Percentiles rank a stretch among this genome's conserved stretches.
Evolutionary conservation across 1,284 basidiomycete genomes (phyloP).

Genomic region (Moesziomyces parantarcticus): DNA sequence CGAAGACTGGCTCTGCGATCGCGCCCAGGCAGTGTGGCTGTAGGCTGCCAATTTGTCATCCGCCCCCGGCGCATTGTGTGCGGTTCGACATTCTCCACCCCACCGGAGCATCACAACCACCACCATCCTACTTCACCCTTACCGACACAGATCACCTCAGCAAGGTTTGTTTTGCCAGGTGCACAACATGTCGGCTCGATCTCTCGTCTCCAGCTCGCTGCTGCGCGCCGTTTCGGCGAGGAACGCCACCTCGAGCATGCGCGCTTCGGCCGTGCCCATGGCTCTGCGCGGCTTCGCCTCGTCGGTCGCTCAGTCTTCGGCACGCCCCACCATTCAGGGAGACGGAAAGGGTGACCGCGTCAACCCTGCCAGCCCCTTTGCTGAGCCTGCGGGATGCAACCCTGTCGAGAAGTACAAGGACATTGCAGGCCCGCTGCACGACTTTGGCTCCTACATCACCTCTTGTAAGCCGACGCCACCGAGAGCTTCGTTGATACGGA

Average conservation of each 20-base stretch:
- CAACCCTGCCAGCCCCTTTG: slow-evolving; percentile 57
- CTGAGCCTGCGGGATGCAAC: slow-evolving; percentile 61
- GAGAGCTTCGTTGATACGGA: neutral
- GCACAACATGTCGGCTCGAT: slow-evolving; percentile 36
- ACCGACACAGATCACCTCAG: neutral
- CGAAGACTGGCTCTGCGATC: slow-evolving; percentile 26
- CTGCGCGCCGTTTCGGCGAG: slow-evolving; percentile 37
- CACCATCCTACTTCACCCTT: slow-evolving; percentile 14
- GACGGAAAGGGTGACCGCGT: slow-evolving; percentile 62
- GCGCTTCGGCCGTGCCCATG: slow-evolving; percentile 18
- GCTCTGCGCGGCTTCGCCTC: slow-evolving; percentile 32
- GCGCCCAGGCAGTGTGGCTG: slow-evolving; percentile 4
- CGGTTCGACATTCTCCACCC: neutral
- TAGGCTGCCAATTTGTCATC: slow-evolving; percentile 45
- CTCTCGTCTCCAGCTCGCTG: slow-evolving; percentile 26
- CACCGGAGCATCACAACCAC: neutral
- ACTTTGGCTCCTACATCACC: slow-evolving; percentile 65
- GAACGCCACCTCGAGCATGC: slow-evolving; percentile 26
- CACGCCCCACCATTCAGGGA: slow-evolving; percentile 32
- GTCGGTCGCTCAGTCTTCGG: slow-evolving; percentile 16
- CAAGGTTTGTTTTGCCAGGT: neutral
- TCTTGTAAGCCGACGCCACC: slow-evolving; percentile 41
- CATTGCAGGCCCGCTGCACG: slow-evolving; percentile 57
- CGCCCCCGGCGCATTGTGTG: neutral
- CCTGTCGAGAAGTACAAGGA: slow-evolving; percentile 55